phyloP scores from a whole-genome alignment of 2,329 filamentous ascomycete species.

The Microdochium trichocladiopsis region DNA sequence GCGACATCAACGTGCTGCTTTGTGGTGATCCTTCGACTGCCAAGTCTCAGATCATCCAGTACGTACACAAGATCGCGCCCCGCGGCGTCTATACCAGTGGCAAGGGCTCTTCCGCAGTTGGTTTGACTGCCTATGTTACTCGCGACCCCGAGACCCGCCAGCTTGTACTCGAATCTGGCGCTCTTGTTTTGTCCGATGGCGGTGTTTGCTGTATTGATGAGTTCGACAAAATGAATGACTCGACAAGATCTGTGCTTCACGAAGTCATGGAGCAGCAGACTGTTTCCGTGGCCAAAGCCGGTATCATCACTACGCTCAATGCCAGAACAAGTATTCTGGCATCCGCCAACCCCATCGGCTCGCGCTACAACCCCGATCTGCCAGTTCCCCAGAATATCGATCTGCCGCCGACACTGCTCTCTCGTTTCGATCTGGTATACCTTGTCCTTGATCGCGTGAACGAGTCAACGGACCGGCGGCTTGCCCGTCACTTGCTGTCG shows the following conservation, averaged over 20 bases:
- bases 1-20: constrained; percentile 93
- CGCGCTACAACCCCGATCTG: constrained; percentile 92
- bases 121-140: constrained; percentile 75
- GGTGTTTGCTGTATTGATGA: constrained; percentile 82
- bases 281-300: constrained; percentile 80
- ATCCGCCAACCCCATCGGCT: constrained; percentile 95
- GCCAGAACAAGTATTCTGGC: constrained; percentile 92
- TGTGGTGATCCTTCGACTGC: constrained; percentile 96
- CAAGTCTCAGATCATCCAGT: constrained; percentile 90
- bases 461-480: constrained; percentile 77
- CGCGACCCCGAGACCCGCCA: constrained; percentile 75
- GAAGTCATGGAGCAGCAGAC: constrained; percentile 89
- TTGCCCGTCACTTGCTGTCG: constrained; percentile 87
- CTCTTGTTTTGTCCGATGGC: constrained; percentile 71
- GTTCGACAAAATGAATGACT: constrained; percentile 81
- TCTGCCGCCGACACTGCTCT: constrained; percentile 87
- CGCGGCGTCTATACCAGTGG: constrained; percentile 77
- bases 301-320: constrained; percentile 94
- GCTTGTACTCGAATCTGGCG: constrained; percentile 73
- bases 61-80: constrained; percentile 96
- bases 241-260: constrained; percentile 73
- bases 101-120: constrained; percentile 74
- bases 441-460: constrained; percentile 92
- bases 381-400: constrained; percentile 98
- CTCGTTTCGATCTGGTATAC: constrained; percentile 95